Evolutionary conservation across 495 filamentous ascomycete genomes (phyloP).

Genomic region (Penicillium verhagenii): DNA sequence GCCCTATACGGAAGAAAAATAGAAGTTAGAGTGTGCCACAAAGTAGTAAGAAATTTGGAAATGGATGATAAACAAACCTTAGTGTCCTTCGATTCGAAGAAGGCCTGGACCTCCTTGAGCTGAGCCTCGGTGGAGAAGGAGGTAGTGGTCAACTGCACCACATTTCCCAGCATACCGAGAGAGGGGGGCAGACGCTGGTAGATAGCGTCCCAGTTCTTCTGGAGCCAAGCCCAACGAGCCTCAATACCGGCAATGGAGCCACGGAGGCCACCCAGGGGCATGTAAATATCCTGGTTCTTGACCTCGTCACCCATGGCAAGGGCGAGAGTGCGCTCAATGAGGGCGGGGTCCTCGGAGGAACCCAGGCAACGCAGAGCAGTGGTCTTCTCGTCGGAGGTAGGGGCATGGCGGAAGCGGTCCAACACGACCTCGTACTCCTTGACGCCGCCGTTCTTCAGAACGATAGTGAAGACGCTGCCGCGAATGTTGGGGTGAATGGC

Average conservation of each 20-base stretch:
- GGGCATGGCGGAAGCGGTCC: slow-evolving; percentile 80
- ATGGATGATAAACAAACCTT: slow-evolving; percentile 50
- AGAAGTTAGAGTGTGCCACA: slow-evolving; percentile 12
- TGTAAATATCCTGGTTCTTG: slow-evolving; percentile 95
- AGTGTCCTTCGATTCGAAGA: slow-evolving; percentile 78
- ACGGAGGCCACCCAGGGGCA: slow-evolving; percentile 76
- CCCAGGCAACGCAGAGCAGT: slow-evolving; percentile 89
- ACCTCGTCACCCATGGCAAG: slow-evolving; percentile 78
- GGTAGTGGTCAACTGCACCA: slow-evolving; percentile 80
- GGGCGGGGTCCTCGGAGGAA: slow-evolving; percentile 68
- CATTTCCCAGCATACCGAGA: slow-evolving; percentile 77
- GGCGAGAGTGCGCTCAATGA: slow-evolving; percentile 77
- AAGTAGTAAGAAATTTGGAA: neutral
- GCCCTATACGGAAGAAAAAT: slow-evolving; percentile 33
- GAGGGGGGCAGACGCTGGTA: slow-evolving; percentile 75
- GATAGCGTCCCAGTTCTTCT: slow-evolving; percentile 79
- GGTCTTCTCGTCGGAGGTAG: slow-evolving; percentile 89
- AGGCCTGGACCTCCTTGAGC: slow-evolving; percentile 68
- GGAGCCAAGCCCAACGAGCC: slow-evolving; percentile 80
- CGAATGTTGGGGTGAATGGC: slow-evolving; percentile 70
- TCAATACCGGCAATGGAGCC: slow-evolving; percentile 75
- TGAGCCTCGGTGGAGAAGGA: slow-evolving; percentile 78
- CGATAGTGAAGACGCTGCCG: slow-evolving; percentile 60
- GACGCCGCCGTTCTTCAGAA: slow-evolving; percentile 58
- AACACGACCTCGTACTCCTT: slow-evolving; percentile 71